Evolutionary conservation across 2,329 filamentous ascomycete species (phyloP).

Genomic region (Penicillium sp.): DNA sequence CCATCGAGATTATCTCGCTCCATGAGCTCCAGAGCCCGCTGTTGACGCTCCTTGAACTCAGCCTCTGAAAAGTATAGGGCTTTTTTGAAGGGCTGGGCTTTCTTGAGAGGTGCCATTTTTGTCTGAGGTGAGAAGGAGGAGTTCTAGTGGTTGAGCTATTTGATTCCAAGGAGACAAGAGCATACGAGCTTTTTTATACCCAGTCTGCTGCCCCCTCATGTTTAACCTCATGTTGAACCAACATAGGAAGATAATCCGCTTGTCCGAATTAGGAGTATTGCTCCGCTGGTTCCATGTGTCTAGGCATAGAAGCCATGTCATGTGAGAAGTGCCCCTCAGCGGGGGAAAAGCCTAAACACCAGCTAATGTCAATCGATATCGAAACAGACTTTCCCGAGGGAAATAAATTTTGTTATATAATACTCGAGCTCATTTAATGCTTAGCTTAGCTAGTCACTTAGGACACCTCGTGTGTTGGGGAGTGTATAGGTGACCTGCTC

Average conservation of each 20-base stretch:
- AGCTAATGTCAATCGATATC: too few species aligned
- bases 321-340: background rate
- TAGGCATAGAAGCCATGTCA: slow-evolving; percentile 1
- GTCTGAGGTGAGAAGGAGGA: background rate
- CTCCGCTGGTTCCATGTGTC: background rate
- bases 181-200: slow-evolving; percentile 1
- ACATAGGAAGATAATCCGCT: slow-evolving; percentile 5
- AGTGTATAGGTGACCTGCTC: too few species aligned
- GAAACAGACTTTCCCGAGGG: too few species aligned
- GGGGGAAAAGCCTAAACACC: slow-evolving; percentile 22
- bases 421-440: too few species aligned
- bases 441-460: too few species aligned
- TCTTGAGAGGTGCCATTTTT: slow-evolving; percentile 9
- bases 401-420: too few species aligned
- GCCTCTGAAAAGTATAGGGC: slow-evolving; percentile 33
- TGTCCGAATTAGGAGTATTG: slow-evolving; percentile 6
- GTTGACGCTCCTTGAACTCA: slow-evolving; percentile 30
- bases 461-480: too few species aligned
- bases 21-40: slow-evolving; percentile 32
- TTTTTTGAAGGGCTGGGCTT: slow-evolving; percentile 33
- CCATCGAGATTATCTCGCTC: slow-evolving; percentile 39
- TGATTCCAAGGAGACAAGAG: background rate
- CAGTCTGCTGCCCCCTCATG: background rate
- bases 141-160: background rate
- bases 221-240: slow-evolving; percentile 5